Conservation (phyloP, 345 rosid genomes). For the rapeseed (Brassica napus) region Da-Ae NC_063443.1:1645501-1646000, state of each 20-base stretch:
- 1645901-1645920: background rate
- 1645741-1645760: background rate
- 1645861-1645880: background rate
- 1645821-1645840: background rate
- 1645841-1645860: conserved; percentile 31
- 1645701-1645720: background rate
- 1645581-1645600: background rate
- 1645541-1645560: background rate
- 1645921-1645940: background rate
- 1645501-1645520: background rate
- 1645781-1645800: background rate
- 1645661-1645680: background rate
- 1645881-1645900: conserved; percentile 8
- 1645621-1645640: background rate
- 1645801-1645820: conserved; percentile 42
- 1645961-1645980: conserved; percentile 23
- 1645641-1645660: background rate
- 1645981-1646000: too few species aligned
- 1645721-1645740: background rate
- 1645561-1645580: background rate
- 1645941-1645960: conserved; percentile 11
- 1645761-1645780: background rate
- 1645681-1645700: background rate
- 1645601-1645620: background rate
- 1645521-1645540: background rate